These are phyloP conservation scores for Neonectria magnoliae DNA, from an alignment of 2,329 filamentous ascomycete species.

Conservation along the genomic window DNA sequence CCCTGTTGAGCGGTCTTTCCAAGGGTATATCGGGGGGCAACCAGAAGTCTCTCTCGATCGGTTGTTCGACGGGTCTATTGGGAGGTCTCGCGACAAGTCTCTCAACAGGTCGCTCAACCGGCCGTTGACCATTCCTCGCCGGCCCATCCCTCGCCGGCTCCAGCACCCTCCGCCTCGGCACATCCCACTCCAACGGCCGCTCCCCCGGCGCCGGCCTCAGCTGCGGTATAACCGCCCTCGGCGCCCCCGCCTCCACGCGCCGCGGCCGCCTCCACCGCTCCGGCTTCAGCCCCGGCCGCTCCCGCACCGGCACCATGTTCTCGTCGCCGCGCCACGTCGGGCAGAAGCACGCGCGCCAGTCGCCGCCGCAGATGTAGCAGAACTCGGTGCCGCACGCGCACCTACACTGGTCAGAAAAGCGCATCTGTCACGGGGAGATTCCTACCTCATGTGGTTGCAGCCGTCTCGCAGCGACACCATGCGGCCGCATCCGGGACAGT, in stretches of 20 bases:
- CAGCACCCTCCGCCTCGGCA: not conserved
- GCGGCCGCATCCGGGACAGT: conserved; percentile 37
- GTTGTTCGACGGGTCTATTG: not conserved
- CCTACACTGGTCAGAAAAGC: not conserved
- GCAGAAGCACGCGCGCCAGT: conserved; percentile 55
- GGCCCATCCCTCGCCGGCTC: not conserved
- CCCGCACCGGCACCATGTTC: conserved; percentile 15
- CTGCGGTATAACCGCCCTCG: conserved; percentile 25
- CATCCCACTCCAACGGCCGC: conserved; percentile 11
- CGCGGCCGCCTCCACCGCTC: conserved; percentile 25
- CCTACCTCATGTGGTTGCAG: conserved; percentile 41
- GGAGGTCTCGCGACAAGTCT: too few relatives aligned
- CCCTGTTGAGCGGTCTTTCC: not conserved
- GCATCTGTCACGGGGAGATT: not conserved
- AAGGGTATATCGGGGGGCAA: too few relatives aligned
- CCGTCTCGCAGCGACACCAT: conserved; percentile 34
- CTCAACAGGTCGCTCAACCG: too few relatives aligned
- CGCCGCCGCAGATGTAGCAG: conserved; percentile 58
- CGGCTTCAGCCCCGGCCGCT: conserved; percentile 33
- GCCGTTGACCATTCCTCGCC: too few relatives aligned
- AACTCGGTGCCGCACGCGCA: conserved; percentile 60
- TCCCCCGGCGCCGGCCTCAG: conserved; percentile 23
- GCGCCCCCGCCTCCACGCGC: not conserved
- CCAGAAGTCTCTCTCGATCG: not conserved
- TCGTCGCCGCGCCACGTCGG: conserved; percentile 11